Evolutionary conservation across 2,329 filamentous ascomycete genomes (phyloP).

Genomic region (Fusarium sp.): DNA sequence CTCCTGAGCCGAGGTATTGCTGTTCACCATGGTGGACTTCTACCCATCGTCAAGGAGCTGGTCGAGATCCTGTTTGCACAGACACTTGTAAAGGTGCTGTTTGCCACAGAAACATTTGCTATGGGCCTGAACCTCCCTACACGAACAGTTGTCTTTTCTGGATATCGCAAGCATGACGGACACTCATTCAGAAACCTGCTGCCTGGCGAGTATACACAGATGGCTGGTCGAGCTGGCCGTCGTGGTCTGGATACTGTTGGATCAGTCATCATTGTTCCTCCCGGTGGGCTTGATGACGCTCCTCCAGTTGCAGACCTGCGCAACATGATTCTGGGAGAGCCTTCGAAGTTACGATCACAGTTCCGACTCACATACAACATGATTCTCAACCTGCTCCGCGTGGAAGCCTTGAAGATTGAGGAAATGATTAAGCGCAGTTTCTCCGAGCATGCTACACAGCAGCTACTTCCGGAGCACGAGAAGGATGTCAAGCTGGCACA

Average conservation of each 20-base stretch:
- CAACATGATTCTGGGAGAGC: conserved; percentile 95
- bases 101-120: conserved; percentile 97
- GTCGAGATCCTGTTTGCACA: conserved; percentile 97
- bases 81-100: conserved; percentile 94
- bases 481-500: conserved; percentile 94
- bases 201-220: conserved; percentile 97
- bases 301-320: conserved; percentile 85
- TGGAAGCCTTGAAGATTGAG: conserved; percentile 97
- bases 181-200: conserved; percentile 90
- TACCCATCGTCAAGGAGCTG: conserved; percentile 97
- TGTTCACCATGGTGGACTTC: conserved; percentile 92
- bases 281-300: conserved; percentile 83
- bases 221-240: conserved; percentile 94
- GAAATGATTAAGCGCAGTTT: conserved; percentile 99
- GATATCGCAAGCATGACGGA: conserved; percentile 95
- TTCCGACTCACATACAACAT: conserved; percentile 99
- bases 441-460: conserved; percentile 97
- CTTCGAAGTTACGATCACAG: conserved; percentile 94
- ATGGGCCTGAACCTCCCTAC: conserved; percentile 98
- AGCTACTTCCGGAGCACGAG: conserved; percentile 92
- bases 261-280: conserved; percentile 92
- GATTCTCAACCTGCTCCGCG: conserved; percentile 94
- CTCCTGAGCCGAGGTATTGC: conserved; percentile 90
- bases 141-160: conserved; percentile 96
- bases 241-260: conserved; percentile 93